These are phyloP conservation scores for Nematocida displodere DNA, from an alignment of 371 early-diverging fungal species.

Conservation along the genomic window DNA sequence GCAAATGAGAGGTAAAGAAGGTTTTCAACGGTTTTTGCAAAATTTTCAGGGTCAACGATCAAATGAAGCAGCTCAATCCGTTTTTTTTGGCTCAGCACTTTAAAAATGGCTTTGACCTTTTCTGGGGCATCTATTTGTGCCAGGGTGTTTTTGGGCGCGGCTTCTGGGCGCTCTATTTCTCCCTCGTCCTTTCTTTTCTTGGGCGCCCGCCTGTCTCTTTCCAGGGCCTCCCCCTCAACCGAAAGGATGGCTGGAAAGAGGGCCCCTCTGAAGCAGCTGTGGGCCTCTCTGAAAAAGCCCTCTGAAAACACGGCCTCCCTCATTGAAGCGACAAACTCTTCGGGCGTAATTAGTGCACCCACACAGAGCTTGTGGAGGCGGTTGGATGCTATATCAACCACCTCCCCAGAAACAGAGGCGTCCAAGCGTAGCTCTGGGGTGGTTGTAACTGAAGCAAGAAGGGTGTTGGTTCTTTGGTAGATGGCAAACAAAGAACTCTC, in stretches of 20 bases:
- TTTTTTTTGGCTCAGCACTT: slow-evolving; percentile 33
- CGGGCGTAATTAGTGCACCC: slow-evolving; percentile 5
- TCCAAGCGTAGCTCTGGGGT: slow-evolving; percentile 56
- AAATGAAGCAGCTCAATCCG: slow-evolving; percentile 49
- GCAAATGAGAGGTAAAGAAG: slow-evolving; percentile 62
- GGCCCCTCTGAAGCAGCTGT: slow-evolving; percentile 4
- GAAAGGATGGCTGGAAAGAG: neutral
- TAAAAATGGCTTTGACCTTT: slow-evolving; percentile 38
- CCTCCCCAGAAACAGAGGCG: slow-evolving; percentile 52
- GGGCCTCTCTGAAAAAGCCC: neutral
- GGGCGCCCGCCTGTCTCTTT: neutral
- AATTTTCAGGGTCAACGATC: slow-evolving; percentile 56
- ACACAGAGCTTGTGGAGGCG: slow-evolving; percentile 44
- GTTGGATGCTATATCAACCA: slow-evolving; percentile 25
- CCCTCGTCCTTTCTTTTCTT: slow-evolving; percentile 9
- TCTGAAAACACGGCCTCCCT: neutral
- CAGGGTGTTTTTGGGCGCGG: slow-evolving; percentile 13
- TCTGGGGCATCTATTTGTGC: slow-evolving; percentile 23
- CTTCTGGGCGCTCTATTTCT: slow-evolving; percentile 13
- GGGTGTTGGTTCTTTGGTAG: slow-evolving; percentile 46
- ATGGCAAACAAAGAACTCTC: slow-evolving; percentile 27
- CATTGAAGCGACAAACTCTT: slow-evolving; percentile 16
- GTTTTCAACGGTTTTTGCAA: slow-evolving; percentile 64
- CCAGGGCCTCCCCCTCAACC: slow-evolving; percentile 2
- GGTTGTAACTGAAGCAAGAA: slow-evolving; percentile 50